These are phyloP conservation scores for Laguncularia racemosa DNA, from an alignment of 345 rosid genomes.

Conservation along the genomic window DNA sequence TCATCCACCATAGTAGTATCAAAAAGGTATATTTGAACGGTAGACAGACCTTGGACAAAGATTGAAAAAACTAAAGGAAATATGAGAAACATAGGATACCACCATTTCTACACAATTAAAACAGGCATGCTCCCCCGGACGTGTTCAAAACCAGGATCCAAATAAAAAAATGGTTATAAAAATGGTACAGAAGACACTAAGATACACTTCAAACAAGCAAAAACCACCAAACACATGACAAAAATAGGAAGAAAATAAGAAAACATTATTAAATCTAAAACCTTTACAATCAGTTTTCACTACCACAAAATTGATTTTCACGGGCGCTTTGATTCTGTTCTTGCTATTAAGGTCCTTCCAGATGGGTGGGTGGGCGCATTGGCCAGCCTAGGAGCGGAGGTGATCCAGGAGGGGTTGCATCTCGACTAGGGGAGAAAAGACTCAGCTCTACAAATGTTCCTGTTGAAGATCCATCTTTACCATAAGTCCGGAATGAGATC, in stretches of 20 bases:
- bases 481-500: conserved; percentile 46
- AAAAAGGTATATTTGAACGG: no score
- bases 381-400: conserved; percentile 58
- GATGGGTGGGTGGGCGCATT: conserved; percentile 30
- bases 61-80: no score
- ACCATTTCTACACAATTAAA: not conserved
- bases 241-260: conserved; percentile 27
- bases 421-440: conserved; percentile 56
- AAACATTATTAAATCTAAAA: conserved; percentile 51
- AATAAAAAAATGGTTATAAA: conserved; percentile 4
- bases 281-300: conserved; percentile 65
- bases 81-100: no score
- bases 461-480: conserved; percentile 36
- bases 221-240: conserved; percentile 36
- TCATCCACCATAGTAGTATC: no score
- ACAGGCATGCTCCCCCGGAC: not conserved
- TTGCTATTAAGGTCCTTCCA: conserved; percentile 18
- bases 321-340: conserved; percentile 16
- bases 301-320: conserved; percentile 71
- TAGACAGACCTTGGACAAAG: no score
- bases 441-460: conserved; percentile 53
- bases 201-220: conserved; percentile 14
- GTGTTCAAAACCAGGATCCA: conserved; percentile 1
- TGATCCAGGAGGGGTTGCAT: conserved; percentile 40
- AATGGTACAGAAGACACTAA: conserved; percentile 18